These are phyloP conservation scores for Mrakia hoshinonis DNA, from an alignment of 768 basidiomycete species.

Conservation along the genomic window DNA sequence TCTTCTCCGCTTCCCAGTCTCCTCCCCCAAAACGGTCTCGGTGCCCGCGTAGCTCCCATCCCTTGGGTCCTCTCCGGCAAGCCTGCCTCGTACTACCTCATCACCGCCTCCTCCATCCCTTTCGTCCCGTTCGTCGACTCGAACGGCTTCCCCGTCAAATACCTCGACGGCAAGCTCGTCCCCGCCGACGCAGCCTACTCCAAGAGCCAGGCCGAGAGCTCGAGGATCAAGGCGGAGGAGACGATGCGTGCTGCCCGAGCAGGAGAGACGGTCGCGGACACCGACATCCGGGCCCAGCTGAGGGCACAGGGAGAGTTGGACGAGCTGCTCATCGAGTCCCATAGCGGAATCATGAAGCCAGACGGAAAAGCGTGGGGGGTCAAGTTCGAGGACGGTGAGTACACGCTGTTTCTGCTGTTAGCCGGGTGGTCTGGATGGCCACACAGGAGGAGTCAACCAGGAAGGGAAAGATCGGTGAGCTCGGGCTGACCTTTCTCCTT, in stretches of 20 bases:
- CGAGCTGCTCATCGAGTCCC: neutral
- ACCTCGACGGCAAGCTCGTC: constrained; percentile 7
- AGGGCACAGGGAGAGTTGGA: neutral
- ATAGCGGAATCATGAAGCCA: constrained; percentile 6
- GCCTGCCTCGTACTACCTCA: constrained; percentile 25
- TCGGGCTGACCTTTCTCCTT: neutral
- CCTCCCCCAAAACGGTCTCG: constrained; percentile 28
- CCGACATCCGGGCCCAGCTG: neutral
- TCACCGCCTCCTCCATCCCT: constrained; percentile 14
- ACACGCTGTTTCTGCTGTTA: neutral
- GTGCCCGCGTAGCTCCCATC: constrained; percentile 22
- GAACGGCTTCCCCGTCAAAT: constrained; percentile 3
- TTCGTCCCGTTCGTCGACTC: neutral
- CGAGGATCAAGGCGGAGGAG: neutral
- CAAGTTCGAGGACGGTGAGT: constrained; percentile 8
- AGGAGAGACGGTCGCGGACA: constrained; percentile 13
- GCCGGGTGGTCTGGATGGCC: neutral
- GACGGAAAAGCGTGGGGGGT: constrained; percentile 20
- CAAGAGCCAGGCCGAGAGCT: neutral
- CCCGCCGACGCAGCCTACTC: constrained; percentile 18
- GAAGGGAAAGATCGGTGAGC: neutral
- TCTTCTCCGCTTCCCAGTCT: neutral
- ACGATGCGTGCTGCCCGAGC: neutral
- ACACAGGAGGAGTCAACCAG: neutral
- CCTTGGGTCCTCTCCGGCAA: constrained; percentile 9